phyloP scores from a whole-genome alignment of 106 monocot species.

The Platanthera zijinensis region DNA sequence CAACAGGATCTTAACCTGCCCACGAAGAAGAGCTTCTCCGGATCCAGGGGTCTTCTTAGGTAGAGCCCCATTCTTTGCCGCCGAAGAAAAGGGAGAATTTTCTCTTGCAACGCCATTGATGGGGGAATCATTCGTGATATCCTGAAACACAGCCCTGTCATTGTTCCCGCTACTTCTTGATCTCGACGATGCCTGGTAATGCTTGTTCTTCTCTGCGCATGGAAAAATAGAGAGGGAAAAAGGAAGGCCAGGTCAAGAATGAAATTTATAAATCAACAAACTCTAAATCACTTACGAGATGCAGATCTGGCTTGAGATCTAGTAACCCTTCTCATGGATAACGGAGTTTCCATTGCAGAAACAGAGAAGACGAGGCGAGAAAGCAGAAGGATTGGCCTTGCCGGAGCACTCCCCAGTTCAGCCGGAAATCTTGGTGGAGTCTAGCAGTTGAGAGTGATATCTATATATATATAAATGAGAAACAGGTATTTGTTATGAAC shows the following conservation, averaged over 20 bases:
- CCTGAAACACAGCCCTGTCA: conserved; percentile 35
- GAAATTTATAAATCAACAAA: neutral
- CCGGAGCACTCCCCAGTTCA: neutral
- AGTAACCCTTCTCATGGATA: conserved; percentile 40
- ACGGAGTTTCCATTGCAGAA: conserved; percentile 9
- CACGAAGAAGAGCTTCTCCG: conserved; percentile 78
- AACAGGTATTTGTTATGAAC: neutral
- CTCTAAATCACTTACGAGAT: conserved; percentile 30
- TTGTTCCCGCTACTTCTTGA: conserved; percentile 24
- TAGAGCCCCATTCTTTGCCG: conserved; percentile 14
- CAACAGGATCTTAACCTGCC: conserved; percentile 81
- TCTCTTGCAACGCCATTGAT: conserved; percentile 64
- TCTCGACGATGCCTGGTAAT: conserved; percentile 17
- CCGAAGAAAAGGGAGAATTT: conserved; percentile 36
- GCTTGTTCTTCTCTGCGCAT: conserved; percentile 37
- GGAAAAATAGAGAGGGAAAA: neutral
- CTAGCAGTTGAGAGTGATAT: neutral
- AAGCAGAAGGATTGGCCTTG: neutral
- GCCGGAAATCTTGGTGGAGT: neutral
- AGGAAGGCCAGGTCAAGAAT: neutral
- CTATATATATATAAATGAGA: no score
- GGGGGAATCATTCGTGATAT: conserved; percentile 95
- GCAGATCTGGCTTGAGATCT: conserved; percentile 26
- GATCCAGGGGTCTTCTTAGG: conserved; percentile 50
- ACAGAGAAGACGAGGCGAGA: neutral